Evolutionary conservation across 2,329 filamentous ascomycete genomes (phyloP).

Genomic region (Diplodia corticola): DNA sequence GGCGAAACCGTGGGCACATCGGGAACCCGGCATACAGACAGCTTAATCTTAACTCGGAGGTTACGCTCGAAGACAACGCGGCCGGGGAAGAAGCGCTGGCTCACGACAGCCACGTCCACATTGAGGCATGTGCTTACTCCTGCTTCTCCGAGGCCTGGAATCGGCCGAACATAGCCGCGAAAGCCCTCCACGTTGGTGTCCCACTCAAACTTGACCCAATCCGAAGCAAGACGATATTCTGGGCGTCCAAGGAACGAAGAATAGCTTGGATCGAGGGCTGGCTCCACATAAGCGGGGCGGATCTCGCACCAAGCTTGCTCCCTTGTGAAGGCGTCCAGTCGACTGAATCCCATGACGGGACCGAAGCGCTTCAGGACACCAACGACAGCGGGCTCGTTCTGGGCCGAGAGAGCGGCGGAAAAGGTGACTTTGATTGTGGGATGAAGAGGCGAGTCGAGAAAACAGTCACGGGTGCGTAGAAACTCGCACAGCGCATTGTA

Average conservation of each 20-base stretch:
- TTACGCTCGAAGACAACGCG: conserved; percentile 34
- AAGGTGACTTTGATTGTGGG: conserved; percentile 28
- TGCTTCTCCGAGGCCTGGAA: background rate
- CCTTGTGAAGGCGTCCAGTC: conserved; percentile 24
- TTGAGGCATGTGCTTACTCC: background rate
- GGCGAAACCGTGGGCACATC: background rate
- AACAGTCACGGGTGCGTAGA: conserved; percentile 37
- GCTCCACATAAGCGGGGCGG: conserved; percentile 25
- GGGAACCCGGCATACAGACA: conserved; percentile 16
- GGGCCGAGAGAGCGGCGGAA: conserved; percentile 16
- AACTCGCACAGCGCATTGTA: conserved; percentile 35
- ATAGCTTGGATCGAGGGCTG: conserved; percentile 14
- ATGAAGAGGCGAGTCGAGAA: conserved; percentile 26
- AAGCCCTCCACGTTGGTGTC: conserved; percentile 29
- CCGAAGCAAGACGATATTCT: conserved; percentile 24
- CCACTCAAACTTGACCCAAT: conserved; percentile 31
- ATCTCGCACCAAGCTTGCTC: conserved; percentile 31
- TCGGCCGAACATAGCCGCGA: conserved; percentile 25
- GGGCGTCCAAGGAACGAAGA: conserved; percentile 15
- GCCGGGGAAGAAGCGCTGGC: conserved; percentile 30
- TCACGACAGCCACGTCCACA: conserved; percentile 27
- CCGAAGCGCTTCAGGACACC: conserved; percentile 30
- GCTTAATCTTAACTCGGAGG: conserved; percentile 33
- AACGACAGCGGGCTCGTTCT: conserved; percentile 25
- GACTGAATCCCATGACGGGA: conserved; percentile 29